Conservation (phyloP, 768 basidiomycete species). For the Lepiota venenata region DNA sequence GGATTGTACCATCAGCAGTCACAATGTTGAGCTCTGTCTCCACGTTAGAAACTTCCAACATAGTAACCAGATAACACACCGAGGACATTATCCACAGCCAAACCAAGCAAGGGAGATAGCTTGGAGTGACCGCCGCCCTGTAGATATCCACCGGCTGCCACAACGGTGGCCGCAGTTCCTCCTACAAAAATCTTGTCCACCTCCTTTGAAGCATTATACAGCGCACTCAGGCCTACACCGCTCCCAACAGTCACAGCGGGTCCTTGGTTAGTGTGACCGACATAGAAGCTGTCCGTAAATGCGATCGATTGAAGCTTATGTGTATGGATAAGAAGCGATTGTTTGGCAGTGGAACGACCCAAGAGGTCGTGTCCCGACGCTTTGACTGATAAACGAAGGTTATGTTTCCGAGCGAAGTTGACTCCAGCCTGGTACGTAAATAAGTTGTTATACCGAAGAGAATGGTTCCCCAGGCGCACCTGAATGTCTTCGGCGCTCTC, state of each 20-base stretch:
- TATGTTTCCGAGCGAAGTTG: constrained; percentile 31
- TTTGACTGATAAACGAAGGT: constrained; percentile 34
- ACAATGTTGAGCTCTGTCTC: constrained; percentile 42
- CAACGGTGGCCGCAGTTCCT: constrained; percentile 39
- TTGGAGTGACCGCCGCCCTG: constrained; percentile 44
- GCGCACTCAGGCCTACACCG: constrained; percentile 44
- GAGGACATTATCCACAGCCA: constrained; percentile 24
- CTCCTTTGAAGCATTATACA: constrained; percentile 33
- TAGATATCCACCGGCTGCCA: constrained; percentile 47
- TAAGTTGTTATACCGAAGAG: too few species aligned
- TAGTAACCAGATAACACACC: too few species aligned
- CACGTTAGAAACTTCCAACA: constrained; percentile 18
- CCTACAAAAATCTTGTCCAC: constrained; percentile 41
- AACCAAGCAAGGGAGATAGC: constrained; percentile 35
- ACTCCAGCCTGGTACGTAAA: constrained; percentile 22
- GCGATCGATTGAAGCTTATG: constrained; percentile 30
- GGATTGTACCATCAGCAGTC: constrained; percentile 27
- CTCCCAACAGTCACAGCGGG: constrained; percentile 30
- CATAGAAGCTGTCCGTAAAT: constrained; percentile 22
- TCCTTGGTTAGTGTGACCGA: too few species aligned
- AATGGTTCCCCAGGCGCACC: background rate
- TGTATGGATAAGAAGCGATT: constrained; percentile 37
- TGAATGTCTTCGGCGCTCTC: constrained; percentile 34
- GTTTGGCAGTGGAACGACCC: constrained; percentile 39
- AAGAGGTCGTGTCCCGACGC: constrained; percentile 41